Evolutionary conservation across 495 filamentous ascomycete species (phyloP).

Genomic region (Sabuloglossum arenarium): DNA sequence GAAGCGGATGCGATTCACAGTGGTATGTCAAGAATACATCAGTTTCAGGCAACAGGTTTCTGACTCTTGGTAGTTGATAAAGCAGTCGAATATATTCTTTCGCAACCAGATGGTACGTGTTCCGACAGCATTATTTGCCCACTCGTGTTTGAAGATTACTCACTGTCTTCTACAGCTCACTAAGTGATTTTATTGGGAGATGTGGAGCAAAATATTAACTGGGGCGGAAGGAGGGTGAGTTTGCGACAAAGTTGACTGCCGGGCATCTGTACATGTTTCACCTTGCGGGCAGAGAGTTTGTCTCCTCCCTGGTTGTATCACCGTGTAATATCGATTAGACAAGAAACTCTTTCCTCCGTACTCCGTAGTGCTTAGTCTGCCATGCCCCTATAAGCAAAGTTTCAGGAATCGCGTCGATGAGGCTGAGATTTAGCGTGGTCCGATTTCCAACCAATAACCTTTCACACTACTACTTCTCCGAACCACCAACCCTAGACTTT

Average conservation of each 20-base stretch:
- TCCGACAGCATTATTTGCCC: too few species aligned
- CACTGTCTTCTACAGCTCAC: constrained; percentile 14
- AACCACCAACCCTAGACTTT: too few species aligned
- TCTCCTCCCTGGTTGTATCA: not conserved
- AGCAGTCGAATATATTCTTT: constrained; percentile 7
- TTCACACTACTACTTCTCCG: too few species aligned
- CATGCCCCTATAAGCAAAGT: not conserved
- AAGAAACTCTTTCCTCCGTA: not conserved
- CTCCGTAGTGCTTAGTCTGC: not conserved
- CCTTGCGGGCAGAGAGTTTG: not conserved
- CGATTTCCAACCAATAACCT: too few species aligned
- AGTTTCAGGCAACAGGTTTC: not conserved
- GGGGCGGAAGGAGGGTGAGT: not conserved
- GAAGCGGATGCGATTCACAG: constrained; percentile 93
- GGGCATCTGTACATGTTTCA: not conserved
- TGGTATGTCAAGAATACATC: constrained; percentile 37
- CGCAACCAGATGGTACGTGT: constrained; percentile 8
- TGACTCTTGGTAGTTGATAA: constrained; percentile 6
- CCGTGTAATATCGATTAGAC: not conserved
- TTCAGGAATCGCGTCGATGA: not conserved
- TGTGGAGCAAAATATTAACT: not conserved
- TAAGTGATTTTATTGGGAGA: constrained; percentile 4
- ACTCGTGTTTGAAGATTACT: not conserved
- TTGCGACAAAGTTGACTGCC: not conserved
- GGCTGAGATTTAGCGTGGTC: too few species aligned